Conservation (phyloP, 768 basidiomycete species). For the Lactarius psammicola region DNA sequence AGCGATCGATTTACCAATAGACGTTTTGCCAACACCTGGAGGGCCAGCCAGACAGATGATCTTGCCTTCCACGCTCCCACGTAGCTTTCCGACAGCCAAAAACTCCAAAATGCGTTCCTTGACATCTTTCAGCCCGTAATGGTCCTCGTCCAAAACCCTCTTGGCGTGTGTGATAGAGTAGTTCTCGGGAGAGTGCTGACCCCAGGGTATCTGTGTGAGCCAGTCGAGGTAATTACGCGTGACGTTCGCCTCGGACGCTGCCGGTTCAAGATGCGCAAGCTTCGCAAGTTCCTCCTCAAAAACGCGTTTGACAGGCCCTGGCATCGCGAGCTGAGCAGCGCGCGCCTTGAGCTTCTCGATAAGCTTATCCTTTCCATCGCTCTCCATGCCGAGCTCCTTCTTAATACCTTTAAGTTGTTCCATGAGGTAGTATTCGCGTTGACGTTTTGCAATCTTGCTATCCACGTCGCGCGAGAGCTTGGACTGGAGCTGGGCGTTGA, state of each 20-base stretch:
- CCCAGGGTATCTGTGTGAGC: conserved; percentile 97
- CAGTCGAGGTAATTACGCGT: conserved; percentile 94
- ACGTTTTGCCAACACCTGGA: conserved; percentile 97
- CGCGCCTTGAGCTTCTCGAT: conserved; percentile 91
- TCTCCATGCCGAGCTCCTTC: conserved; percentile 94
- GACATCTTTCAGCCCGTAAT: conserved; percentile 89
- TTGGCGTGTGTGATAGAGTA: conserved; percentile 82
- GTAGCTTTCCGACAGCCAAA: conserved; percentile 90
- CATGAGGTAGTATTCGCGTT: conserved; percentile 94
- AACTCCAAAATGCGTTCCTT: conserved; percentile 95
- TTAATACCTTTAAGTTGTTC: conserved; percentile 96
- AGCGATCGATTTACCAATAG: conserved; percentile 93
- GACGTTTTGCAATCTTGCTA: conserved; percentile 89
- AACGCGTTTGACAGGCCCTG: conserved; percentile 83
- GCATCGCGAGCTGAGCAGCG: conserved; percentile 81
- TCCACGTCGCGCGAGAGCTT: conserved; percentile 94
- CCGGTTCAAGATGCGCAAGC: conserved; percentile 84
- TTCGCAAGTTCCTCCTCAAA: conserved; percentile 96
- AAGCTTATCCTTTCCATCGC: conserved; percentile 91
- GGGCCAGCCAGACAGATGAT: conserved; percentile 96
- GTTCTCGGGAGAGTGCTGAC: conserved; percentile 90
- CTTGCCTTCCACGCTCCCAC: conserved; percentile 95
- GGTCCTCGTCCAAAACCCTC: conserved; percentile 87
- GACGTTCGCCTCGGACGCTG: conserved; percentile 90
- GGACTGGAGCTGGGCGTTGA: conserved; percentile 92